Conservation (phyloP, 1,284 basidiomycete genomes). For the Ceraceosorus guamensis region DNA sequence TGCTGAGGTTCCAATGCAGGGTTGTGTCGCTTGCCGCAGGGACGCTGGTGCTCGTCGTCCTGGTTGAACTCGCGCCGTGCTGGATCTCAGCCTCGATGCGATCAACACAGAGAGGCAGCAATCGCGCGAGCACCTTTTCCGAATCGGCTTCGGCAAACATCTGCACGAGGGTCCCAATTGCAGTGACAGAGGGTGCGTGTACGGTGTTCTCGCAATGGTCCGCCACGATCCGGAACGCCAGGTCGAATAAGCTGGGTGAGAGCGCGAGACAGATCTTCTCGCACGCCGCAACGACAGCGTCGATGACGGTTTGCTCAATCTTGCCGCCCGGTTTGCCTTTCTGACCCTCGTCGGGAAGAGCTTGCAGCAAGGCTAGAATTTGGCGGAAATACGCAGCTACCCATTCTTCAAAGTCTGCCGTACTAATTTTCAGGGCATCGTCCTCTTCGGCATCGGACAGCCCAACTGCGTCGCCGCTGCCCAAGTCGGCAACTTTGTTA, state of each 20-base stretch:
- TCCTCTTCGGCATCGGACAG: conserved; percentile 45
- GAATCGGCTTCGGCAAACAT: conserved; percentile 76
- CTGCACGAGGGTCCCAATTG: conserved; percentile 79
- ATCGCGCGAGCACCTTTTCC: conserved; percentile 67
- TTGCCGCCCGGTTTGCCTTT: conserved; percentile 70
- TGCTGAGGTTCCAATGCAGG: conserved; percentile 72
- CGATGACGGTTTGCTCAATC: conserved; percentile 73
- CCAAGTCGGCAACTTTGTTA: background rate
- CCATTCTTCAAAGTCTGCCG: conserved; percentile 79
- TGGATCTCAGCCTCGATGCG: conserved; percentile 79
- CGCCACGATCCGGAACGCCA: conserved; percentile 73
- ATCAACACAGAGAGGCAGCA: conserved; percentile 70
- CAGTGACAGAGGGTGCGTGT: conserved; percentile 72
- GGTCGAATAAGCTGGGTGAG: conserved; percentile 77
- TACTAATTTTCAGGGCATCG: conserved; percentile 56
- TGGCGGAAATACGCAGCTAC: conserved; percentile 76
- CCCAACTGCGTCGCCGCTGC: conserved; percentile 1
- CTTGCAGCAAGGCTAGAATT: conserved; percentile 79
- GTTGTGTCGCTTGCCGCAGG: conserved; percentile 82
- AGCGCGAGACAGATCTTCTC: conserved; percentile 81
- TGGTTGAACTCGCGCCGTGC: conserved; percentile 81
- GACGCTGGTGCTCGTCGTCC: conserved; percentile 77
- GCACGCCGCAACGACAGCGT: conserved; percentile 70
- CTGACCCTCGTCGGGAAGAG: conserved; percentile 81
- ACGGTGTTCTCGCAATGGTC: conserved; percentile 69